A percentile compares a stretch with the other conserved stretches of the same genome.
Evolutionary conservation across 129 eudicot species (phyloP).

Genomic region (Chrysanthemum seticuspe): DNA sequence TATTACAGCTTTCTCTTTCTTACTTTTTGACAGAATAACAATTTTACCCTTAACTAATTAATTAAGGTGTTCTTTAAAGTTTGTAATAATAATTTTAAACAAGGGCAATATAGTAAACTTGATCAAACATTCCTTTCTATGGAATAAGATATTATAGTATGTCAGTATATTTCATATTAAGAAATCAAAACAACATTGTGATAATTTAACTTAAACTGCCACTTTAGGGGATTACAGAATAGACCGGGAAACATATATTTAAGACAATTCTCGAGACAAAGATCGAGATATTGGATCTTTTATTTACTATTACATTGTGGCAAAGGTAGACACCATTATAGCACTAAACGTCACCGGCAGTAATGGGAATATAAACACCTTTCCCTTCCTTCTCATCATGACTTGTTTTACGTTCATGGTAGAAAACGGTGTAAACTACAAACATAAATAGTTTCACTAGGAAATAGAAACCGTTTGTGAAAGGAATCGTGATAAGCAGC

Average conservation of each 20-base stretch:
- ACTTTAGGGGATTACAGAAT: not conserved
- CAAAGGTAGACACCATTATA: not conserved
- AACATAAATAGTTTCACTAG: conserved; percentile 33
- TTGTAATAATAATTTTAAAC: too few species aligned
- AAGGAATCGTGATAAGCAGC: conserved; percentile 29
- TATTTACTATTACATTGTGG: not conserved
- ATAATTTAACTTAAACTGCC: not conserved
- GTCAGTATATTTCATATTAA: too few species aligned
- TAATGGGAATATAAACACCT: conserved; percentile 26
- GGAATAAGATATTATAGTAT: too few species aligned
- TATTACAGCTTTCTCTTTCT: too few species aligned
- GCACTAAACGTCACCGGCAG: conserved; percentile 28
- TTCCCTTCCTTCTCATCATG: conserved; percentile 23
- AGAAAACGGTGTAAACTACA: conserved; percentile 35
- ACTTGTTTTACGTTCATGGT: conserved; percentile 33
- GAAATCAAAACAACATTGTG: too few species aligned
- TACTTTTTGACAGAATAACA: too few species aligned
- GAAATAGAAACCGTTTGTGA: conserved; percentile 14
- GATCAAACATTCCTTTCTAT: too few species aligned
- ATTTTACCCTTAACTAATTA: too few species aligned
- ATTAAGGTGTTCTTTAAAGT: too few species aligned
- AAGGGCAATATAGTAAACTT: too few species aligned
- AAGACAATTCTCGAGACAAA: conserved; percentile 7
- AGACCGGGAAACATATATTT: not conserved
- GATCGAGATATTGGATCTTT: not conserved